phyloP scores from a whole-genome alignment of 2,329 filamentous ascomycete species.

The Aspergillus pseudoglaucus region DNA sequence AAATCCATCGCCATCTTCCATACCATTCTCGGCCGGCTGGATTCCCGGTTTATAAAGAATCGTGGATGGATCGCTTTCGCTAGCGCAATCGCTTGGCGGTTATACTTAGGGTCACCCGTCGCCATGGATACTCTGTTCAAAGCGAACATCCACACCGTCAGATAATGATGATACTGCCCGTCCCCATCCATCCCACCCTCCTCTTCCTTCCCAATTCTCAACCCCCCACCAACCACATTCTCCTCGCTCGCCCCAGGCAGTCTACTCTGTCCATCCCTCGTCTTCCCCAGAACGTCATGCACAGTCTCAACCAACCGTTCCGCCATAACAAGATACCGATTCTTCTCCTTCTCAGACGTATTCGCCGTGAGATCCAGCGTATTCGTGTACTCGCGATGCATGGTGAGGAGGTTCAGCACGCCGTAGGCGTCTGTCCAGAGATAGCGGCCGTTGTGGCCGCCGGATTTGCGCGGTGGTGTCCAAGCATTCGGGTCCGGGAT shows the following conservation, averaged over 20 bases:
- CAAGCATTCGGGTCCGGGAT: slow-evolving; percentile 33
- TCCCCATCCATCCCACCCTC: slow-evolving; percentile 47
- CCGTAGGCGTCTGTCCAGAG: slow-evolving; percentile 58
- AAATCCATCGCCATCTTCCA: slow-evolving; percentile 54
- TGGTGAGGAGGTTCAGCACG: slow-evolving; percentile 53
- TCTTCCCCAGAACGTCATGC: slow-evolving; percentile 48
- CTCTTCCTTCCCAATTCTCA: slow-evolving; percentile 52
- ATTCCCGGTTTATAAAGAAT: slow-evolving; percentile 42
- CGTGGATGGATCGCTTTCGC: slow-evolving; percentile 48
- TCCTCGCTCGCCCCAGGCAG: slow-evolving; percentile 48
- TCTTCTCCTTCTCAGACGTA: slow-evolving; percentile 12
- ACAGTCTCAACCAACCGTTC: slow-evolving; percentile 45
- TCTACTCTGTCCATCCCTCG: slow-evolving; percentile 42
- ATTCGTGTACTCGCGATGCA: slow-evolving; percentile 36
- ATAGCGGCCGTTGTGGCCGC: slow-evolving; percentile 53
- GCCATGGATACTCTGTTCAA: slow-evolving; percentile 49
- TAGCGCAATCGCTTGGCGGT: slow-evolving; percentile 47
- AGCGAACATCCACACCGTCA: slow-evolving; percentile 59
- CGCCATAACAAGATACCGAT: slow-evolving; percentile 46
- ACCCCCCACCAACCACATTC: slow-evolving; percentile 48
- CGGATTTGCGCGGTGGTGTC: slow-evolving; percentile 46
- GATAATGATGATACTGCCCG: slow-evolving; percentile 57
- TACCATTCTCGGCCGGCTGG: slow-evolving; percentile 39
- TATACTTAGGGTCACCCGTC: slow-evolving; percentile 42
- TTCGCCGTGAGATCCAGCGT: slow-evolving; percentile 1